Percentiles rank a stretch among this genome's conserved stretches.
These are phyloP conservation scores for Galerina sulciceps DNA, from an alignment of 768 basidiomycete genomes.

Conservation along the genomic window DNA sequence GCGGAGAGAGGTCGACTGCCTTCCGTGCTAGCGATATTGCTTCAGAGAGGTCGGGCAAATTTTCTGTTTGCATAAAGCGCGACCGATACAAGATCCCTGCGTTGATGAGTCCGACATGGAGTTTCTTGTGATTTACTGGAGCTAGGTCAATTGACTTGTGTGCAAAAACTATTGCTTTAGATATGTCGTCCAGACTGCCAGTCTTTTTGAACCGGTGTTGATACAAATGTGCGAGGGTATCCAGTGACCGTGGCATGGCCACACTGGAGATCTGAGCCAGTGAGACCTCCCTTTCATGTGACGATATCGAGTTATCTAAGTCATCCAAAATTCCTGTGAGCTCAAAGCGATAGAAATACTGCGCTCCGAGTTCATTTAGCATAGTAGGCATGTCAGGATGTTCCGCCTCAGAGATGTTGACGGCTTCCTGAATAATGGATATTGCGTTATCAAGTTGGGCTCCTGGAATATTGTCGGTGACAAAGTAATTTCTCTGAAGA, in stretches of 20 bases:
- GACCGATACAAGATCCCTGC: conserved; percentile 18
- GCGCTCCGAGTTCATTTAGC: conserved; percentile 6
- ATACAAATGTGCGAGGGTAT: conserved; percentile 7
- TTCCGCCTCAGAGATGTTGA: not conserved
- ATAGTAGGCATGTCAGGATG: not conserved
- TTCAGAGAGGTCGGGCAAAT: not conserved
- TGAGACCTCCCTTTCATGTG: not conserved
- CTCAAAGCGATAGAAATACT: not conserved
- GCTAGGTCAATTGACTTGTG: not conserved
- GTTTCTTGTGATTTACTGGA: not conserved
- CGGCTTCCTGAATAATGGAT: not conserved
- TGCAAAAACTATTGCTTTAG: not conserved
- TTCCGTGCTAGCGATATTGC: not conserved
- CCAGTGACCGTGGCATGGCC: too few species aligned
- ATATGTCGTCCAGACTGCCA: conserved; percentile 15
- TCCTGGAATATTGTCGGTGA: too few species aligned
- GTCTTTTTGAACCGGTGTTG: not conserved
- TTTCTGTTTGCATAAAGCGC: not conserved
- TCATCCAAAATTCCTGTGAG: not conserved
- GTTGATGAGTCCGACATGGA: conserved; percentile 6
- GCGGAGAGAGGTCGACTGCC: not conserved
- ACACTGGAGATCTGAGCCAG: too few species aligned
- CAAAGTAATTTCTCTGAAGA: too few species aligned
- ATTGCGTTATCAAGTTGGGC: too few species aligned
- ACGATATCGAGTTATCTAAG: not conserved